A percentile compares a stretch with the other conserved stretches of the same genome.
Evolutionary conservation across 345 rosid species (phyloP).

Genomic region (Gossypium sturtianum): DNA sequence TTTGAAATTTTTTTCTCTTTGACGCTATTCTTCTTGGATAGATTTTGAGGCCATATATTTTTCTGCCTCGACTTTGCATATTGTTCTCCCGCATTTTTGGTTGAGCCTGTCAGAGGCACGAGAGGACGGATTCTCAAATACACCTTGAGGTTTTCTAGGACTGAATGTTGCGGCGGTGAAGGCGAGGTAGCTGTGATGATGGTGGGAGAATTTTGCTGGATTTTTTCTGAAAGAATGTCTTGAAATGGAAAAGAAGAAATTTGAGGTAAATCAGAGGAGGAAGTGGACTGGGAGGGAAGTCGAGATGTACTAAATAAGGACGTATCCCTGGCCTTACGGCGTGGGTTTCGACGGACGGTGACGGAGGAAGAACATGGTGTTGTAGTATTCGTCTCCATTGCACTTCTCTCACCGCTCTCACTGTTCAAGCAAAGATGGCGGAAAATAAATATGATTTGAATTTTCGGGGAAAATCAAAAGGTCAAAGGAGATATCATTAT

Average conservation of each 20-base stretch:
- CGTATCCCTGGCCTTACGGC: constrained; percentile 63
- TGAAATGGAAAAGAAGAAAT: constrained; percentile 58
- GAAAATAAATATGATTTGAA: background rate
- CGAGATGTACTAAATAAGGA: constrained; percentile 28
- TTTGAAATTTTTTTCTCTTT: constrained; percentile 24
- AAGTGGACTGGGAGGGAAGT: constrained; percentile 5
- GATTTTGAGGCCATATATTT: constrained; percentile 62
- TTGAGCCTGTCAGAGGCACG: constrained; percentile 2
- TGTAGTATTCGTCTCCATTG: constrained; percentile 26
- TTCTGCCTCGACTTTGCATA: constrained; percentile 26
- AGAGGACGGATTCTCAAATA: constrained; percentile 61
- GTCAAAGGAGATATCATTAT: background rate
- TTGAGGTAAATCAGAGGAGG: constrained; percentile 23
- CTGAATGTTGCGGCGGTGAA: background rate
- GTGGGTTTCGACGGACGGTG: constrained; percentile 74
- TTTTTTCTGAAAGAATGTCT: constrained; percentile 47
- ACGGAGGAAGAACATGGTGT: constrained; percentile 43
- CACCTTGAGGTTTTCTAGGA: constrained; percentile 50
- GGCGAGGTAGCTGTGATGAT: background rate
- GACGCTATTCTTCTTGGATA: constrained; percentile 32
- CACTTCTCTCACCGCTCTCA: background rate
- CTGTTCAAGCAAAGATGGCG: background rate
- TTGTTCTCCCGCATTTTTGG: constrained; percentile 11
- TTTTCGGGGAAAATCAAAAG: background rate
- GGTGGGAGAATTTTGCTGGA: constrained; percentile 13